These are phyloP conservation scores for Coprinopsis sp. DNA, from an alignment of 768 basidiomycete species.

Conservation along the genomic window DNA sequence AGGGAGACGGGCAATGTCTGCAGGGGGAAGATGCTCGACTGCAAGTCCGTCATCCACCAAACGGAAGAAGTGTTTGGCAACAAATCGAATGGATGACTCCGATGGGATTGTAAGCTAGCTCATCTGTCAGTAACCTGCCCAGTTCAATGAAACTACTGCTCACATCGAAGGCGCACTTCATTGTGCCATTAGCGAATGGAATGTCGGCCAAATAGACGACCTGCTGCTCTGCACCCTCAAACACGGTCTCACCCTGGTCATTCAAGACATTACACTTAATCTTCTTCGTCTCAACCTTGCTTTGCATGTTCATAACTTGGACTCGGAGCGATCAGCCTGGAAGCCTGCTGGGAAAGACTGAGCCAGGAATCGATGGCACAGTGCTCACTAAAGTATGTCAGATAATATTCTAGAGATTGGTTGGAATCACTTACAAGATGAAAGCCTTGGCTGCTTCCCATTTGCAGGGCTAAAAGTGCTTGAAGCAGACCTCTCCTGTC, in stretches of 20 bases:
- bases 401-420: too few relatives aligned
- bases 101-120: neutral
- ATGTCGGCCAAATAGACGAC: neutral
- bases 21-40: neutral
- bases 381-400: too few relatives aligned
- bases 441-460: too few relatives aligned
- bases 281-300: too few relatives aligned
- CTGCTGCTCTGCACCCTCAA: neutral
- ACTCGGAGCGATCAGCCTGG: too few relatives aligned
- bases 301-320: too few relatives aligned
- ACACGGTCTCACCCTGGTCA: neutral
- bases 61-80: constrained; percentile 1
- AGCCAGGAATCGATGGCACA: too few relatives aligned
- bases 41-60: neutral
- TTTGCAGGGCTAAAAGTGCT: too few relatives aligned
- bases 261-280: neutral
- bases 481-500: too few relatives aligned
- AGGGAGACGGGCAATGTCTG: neutral
- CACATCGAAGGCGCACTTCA: neutral
- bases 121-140: too few relatives aligned
- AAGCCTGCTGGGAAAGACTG: too few relatives aligned
- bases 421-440: too few relatives aligned
- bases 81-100: neutral
- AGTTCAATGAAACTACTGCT: neutral
- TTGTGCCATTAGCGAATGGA: neutral